Evolutionary conservation across 169 alveolate species (phyloP), one percentile per base, ranked within the genome.

Genomic region (Cryptosporidium sp.): DNA sequence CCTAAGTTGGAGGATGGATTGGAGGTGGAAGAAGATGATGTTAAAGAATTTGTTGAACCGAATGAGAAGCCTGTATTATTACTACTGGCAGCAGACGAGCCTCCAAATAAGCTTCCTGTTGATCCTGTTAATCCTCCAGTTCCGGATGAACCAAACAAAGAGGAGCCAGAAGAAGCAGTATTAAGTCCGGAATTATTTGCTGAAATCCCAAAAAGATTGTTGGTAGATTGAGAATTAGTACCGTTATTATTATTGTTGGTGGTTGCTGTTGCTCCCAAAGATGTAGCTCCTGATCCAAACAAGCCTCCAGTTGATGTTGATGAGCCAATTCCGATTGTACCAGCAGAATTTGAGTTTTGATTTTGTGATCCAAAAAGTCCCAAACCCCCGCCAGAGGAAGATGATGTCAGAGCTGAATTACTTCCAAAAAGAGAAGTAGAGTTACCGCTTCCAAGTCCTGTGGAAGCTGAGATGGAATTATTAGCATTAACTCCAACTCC

Each of bases 101-200:
- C 21, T n/a, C 67, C 67, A 21, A 55, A 55, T 26, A 55, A 21
- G 6, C 37, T 10, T 18, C 29, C 31, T 0, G 29, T 26, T 18
- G 67, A 0, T 55, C 67, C 67, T 1, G 33, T 55, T 10, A 41
- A 41, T 41, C 48, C 48, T 41, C 71, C 71, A 29, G 71, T 26
- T n/a, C 23, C 12, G 10, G 59, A n/a, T 39, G 80, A 37, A 14
- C 80, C 80, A 69, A 69, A 69, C 10, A 69, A 39, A 69, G 55
- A 69, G 8, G 33, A 16, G 35, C 52, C 31, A 37, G 80, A 21
- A 21, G 50, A 41, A 5, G 59, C 16, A 69, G 52, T 41, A 31
- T 33, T 23, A 4, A 69, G 1, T 69, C 59, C 80, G 18, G 80
- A 41, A 21, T 26, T 18, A 37, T 0, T 37, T 41, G 37, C 67